Conservation (phyloP, 2,329 filamentous ascomycete genomes). For the Colletotrichum salicis region DNA sequence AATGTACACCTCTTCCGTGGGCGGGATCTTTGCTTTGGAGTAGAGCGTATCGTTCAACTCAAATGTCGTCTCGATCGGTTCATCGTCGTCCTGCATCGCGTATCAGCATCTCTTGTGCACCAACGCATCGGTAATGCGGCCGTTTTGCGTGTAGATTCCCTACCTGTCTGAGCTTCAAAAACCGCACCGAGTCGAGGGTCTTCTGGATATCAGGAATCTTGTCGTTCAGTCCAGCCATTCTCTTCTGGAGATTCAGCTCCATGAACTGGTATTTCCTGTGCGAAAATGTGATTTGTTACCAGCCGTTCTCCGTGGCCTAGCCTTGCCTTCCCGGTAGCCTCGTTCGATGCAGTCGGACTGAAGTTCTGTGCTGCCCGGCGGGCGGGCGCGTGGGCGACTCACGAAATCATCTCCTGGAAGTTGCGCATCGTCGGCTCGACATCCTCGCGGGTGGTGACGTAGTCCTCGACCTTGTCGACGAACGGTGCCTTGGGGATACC, state of each 20-base stretch:
- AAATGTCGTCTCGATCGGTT: constrained; percentile 90
- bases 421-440: constrained; percentile 83
- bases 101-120: constrained; percentile 6
- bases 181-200: constrained; percentile 90
- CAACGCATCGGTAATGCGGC: not conserved
- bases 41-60: constrained; percentile 97
- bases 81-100: constrained; percentile 57
- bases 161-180: constrained; percentile 82
- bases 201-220: constrained; percentile 98
- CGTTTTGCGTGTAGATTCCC: constrained; percentile 22
- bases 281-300: constrained; percentile 40
- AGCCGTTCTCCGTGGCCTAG: not conserved
- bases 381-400: constrained; percentile 47
- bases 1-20: constrained; percentile 91
- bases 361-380: not conserved
- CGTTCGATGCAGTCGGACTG: not conserved
- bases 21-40: constrained; percentile 83
- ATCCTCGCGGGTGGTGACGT: constrained; percentile 80
- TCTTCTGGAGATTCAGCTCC: constrained; percentile 91
- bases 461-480: constrained; percentile 89
- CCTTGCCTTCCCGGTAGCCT: not conserved
- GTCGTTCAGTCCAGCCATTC: constrained; percentile 83
- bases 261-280: constrained; percentile 98
- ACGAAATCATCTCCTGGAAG: constrained; percentile 96
- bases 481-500: constrained; percentile 88